Evolutionary conservation across 2,329 filamentous ascomycete species (phyloP).

Genomic region (Ceratocystiopsis brevicomis): DNA sequence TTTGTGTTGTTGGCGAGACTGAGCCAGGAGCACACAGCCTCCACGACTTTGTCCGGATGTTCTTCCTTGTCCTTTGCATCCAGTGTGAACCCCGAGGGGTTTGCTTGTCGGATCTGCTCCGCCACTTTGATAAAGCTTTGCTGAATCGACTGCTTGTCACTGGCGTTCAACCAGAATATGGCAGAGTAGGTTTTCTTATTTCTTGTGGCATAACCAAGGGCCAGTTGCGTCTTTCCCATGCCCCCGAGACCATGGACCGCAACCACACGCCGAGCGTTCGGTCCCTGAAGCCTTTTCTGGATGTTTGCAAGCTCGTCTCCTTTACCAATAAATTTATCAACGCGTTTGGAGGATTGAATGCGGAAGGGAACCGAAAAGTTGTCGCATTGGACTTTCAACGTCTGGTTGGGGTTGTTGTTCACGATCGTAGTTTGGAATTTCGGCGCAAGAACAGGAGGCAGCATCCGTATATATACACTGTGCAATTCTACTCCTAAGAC

Average conservation of each 20-base stretch:
- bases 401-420: no score
- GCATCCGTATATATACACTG: no score
- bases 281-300: not conserved
- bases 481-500: no score
- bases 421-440: no score
- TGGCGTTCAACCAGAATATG: slow-evolving; percentile 25
- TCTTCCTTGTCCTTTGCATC: slow-evolving; percentile 9
- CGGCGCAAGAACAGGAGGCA: no score
- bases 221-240: slow-evolving; percentile 1
- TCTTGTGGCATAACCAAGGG: slow-evolving; percentile 2
- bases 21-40: slow-evolving; percentile 19
- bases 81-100: slow-evolving; percentile 11
- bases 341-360: no score
- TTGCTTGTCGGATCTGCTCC: slow-evolving; percentile 12
- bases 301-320: not conserved
- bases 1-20: slow-evolving; percentile 15
- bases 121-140: slow-evolving; percentile 17
- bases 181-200: slow-evolving; percentile 19
- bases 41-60: not conserved
- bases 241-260: not conserved
- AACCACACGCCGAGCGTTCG: not conserved
- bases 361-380: no score
- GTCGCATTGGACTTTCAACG: no score
- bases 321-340: not conserved
- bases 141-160: slow-evolving; percentile 17